phyloP scores from a whole-genome alignment of 306 rosid genomes.

The Morella rubra region DNA sequence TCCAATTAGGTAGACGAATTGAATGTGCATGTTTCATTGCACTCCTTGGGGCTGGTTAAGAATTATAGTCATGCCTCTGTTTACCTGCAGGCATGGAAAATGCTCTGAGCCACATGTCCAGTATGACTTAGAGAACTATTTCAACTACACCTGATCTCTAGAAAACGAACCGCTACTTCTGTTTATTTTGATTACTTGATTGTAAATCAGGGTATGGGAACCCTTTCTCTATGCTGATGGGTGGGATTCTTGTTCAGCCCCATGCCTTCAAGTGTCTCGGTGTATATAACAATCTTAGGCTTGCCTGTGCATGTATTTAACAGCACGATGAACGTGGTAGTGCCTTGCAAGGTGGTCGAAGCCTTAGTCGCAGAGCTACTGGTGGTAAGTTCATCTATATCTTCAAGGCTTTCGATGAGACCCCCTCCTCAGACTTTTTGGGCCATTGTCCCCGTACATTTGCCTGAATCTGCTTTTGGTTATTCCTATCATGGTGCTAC shows the following conservation, averaged over 20 bases:
- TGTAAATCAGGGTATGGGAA: constrained; percentile 39
- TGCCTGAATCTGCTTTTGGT: neutral
- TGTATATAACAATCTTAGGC: constrained; percentile 63
- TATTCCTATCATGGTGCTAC: neutral
- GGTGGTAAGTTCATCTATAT: constrained; percentile 55
- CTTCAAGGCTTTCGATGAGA: neutral
- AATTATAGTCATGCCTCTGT: neutral
- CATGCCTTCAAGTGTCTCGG: constrained; percentile 48
- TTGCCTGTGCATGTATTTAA: constrained; percentile 74
- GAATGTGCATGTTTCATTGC: neutral
- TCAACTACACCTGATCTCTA: constrained; percentile 4
- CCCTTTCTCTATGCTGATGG: constrained; percentile 50
- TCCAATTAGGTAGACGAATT: neutral
- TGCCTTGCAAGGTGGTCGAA: constrained; percentile 55
- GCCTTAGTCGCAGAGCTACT: constrained; percentile 44
- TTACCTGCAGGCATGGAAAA: neutral
- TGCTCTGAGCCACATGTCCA: constrained; percentile 8
- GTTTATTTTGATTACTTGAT: constrained; percentile 20
- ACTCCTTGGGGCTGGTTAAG: neutral
- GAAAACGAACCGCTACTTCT: neutral
- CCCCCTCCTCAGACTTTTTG: neutral
- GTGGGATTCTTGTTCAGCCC: constrained; percentile 55
- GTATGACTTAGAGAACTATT: neutral
- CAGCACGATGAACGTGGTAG: constrained; percentile 65
- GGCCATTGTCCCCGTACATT: neutral